Evolutionary conservation across 2,329 filamentous ascomycete species (phyloP).

Genomic region (Aspergillus fumigatus): DNA sequence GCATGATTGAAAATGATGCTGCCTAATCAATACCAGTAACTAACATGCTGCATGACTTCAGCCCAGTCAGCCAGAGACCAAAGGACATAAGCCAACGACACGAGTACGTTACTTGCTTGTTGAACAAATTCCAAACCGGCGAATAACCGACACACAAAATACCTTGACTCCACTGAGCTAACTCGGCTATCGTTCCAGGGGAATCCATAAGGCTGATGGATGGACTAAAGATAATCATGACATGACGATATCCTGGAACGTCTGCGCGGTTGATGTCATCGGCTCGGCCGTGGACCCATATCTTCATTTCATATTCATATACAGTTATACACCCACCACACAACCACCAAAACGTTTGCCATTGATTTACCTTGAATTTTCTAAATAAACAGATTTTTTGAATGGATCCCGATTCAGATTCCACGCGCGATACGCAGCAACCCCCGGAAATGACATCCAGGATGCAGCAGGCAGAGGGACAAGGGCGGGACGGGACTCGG

Average conservation of each 20-base stretch:
- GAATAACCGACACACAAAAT: neutral
- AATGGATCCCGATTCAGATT: neutral
- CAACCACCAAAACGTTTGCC: constrained; percentile 3
- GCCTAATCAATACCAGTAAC: neutral
- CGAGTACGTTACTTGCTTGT: too few species aligned
- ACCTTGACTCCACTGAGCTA: neutral
- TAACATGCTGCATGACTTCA: neutral
- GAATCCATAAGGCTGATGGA: neutral
- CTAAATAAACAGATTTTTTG: neutral
- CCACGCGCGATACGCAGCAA: neutral
- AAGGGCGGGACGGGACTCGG: neutral
- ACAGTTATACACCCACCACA: neutral
- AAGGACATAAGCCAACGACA: too few species aligned
- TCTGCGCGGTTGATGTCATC: constrained; percentile 6
- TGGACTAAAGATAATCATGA: neutral
- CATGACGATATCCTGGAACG: constrained; percentile 7
- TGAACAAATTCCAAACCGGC: neutral
- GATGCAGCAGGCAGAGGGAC: too few species aligned
- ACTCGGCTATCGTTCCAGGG: neutral
- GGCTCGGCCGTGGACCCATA: neutral
- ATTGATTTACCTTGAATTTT: neutral
- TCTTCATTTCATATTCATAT: neutral
- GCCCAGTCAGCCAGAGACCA: too few species aligned
- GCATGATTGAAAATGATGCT: neutral
- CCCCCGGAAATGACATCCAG: neutral